phyloP scores from a whole-genome alignment of 371 early-diverging fungal genomes.

The Rhizomucor miehei region DNA sequence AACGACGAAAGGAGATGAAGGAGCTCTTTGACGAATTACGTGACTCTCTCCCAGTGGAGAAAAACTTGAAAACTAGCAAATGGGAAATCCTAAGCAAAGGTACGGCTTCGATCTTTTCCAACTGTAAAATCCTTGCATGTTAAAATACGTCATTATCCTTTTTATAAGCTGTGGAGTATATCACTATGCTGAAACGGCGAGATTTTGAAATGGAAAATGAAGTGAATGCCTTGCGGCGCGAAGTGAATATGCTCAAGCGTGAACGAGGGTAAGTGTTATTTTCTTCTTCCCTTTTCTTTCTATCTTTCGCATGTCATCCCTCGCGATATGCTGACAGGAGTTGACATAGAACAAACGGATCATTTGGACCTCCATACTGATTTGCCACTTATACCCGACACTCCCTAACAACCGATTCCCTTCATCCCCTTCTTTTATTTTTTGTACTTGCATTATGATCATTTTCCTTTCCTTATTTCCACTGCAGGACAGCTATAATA shows the following conservation, averaged over 20 bases:
- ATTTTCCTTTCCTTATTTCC: no score
- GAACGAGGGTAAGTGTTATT: conserved; percentile 20
- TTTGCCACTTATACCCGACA: no score
- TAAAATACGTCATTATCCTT: background rate
- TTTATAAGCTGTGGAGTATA: conserved; percentile 49
- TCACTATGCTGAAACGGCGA: conserved; percentile 43
- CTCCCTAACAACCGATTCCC: no score
- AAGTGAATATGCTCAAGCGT: conserved; percentile 34
- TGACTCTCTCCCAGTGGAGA: conserved; percentile 71
- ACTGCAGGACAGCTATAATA: no score
- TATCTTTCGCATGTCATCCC: no score
- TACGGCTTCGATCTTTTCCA: conserved; percentile 10
- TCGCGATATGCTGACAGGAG: no score
- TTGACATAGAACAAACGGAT: no score
- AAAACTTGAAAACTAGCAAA: conserved; percentile 76
- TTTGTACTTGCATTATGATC: no score
- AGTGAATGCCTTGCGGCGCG: conserved; percentile 37
- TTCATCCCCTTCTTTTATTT: no score
- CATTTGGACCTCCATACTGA: no score
- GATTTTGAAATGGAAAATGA: conserved; percentile 51
- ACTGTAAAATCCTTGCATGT: background rate
- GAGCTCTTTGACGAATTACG: conserved; percentile 83
- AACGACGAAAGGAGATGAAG: conserved; percentile 85
- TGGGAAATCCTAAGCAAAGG: conserved; percentile 87
- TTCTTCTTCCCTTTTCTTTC: no score